Percentiles rank a stretch among this genome's conserved stretches.
These are phyloP conservation scores for Peziza echinospora DNA, from an alignment of 495 filamentous ascomycete genomes.

Conservation along the genomic window DNA sequence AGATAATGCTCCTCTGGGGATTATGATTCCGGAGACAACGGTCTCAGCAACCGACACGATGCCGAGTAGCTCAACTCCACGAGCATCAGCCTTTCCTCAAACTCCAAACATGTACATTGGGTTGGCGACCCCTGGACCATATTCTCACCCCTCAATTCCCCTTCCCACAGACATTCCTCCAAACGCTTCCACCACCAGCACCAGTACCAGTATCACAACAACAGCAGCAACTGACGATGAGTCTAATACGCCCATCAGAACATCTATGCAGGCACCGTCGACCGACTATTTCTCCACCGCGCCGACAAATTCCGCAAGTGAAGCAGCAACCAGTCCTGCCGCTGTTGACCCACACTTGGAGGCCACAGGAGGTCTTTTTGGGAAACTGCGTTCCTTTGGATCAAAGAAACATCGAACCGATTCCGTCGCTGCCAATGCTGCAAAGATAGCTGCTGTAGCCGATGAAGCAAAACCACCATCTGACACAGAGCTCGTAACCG, in stretches of 20 bases:
- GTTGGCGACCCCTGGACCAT: constrained; percentile 44
- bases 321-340: background rate
- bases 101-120: constrained; percentile 63
- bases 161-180: constrained; percentile 9
- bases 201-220: background rate
- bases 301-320: background rate
- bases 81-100: constrained; percentile 31
- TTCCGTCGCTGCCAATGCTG: background rate
- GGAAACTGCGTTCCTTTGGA: background rate
- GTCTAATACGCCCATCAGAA: too few species aligned
- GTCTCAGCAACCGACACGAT: constrained; percentile 26
- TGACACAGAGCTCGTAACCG: constrained; percentile 36
- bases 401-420: background rate
- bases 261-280: background rate
- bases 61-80: constrained; percentile 34
- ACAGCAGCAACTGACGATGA: background rate
- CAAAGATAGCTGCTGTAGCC: constrained; percentile 21
- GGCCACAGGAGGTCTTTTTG: background rate
- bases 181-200: background rate
- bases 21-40: constrained; percentile 41
- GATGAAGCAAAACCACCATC: constrained; percentile 49
- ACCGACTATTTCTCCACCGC: background rate
- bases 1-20: constrained; percentile 38
- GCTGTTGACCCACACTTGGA: background rate
- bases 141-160: too few species aligned